Evolutionary conservation across 2,329 filamentous ascomycete genomes (phyloP).

Genomic region (Apiospora rasikravindrae): DNA sequence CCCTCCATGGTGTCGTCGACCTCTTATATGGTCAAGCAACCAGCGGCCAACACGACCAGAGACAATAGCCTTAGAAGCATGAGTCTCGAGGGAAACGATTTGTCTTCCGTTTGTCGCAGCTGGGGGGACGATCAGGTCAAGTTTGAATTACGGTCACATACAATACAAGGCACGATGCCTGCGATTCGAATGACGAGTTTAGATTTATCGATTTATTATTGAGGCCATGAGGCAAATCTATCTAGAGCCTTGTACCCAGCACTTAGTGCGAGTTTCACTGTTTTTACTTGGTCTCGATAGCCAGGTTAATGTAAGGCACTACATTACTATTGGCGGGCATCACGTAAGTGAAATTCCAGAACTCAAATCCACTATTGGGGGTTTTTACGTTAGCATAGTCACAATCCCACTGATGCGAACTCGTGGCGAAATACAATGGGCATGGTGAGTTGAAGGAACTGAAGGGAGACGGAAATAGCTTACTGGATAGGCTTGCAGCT

Average conservation of each 20-base stretch:
- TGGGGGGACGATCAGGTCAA: neutral
- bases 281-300: conserved; percentile 12
- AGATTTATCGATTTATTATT: neutral
- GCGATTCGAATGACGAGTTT: neutral
- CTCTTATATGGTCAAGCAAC: neutral
- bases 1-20: neutral
- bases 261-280: neutral
- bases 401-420: neutral
- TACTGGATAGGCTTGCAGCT: conserved; percentile 24
- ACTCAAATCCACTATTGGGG: conserved; percentile 34
- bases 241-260: neutral
- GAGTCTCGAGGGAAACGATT: neutral
- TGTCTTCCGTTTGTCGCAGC: neutral
- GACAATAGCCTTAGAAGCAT: too few species aligned
- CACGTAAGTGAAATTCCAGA: conserved; percentile 31
- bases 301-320: conserved; percentile 20
- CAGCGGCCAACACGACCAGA: neutral
- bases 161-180: neutral
- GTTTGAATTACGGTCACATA: neutral
- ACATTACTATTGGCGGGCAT: conserved; percentile 24
- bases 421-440: neutral
- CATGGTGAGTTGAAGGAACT: neutral
- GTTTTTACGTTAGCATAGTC: neutral
- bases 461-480: neutral
- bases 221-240: neutral